A percentile compares a stretch with the other conserved stretches of the same genome.
phyloP scores from a whole-genome alignment of 2,329 filamentous ascomycete species.

The Colletotrichum godetiae region DNA sequence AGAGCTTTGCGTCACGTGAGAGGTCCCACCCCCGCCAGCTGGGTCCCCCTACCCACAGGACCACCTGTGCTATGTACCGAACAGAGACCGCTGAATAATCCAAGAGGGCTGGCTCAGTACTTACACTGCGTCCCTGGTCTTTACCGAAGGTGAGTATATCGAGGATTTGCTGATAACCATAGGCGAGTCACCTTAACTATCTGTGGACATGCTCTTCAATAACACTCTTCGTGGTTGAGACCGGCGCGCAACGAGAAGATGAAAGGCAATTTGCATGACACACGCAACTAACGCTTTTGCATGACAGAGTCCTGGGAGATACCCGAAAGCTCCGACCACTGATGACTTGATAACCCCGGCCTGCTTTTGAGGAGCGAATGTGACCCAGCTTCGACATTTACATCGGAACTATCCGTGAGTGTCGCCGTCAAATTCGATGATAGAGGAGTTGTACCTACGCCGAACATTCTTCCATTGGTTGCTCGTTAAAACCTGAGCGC shows the following conservation, averaged over 20 bases:
- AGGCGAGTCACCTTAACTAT: background rate
- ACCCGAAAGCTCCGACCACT: background rate
- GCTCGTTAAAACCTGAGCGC: too few relatives aligned
- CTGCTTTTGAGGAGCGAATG: background rate
- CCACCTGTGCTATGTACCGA: too few relatives aligned
- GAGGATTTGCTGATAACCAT: background rate
- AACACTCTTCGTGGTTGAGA: too few relatives aligned
- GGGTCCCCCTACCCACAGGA: too few relatives aligned
- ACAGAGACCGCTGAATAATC: background rate
- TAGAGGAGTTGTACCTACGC: background rate
- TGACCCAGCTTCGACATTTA: background rate
- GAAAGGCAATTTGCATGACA: slow-evolving; percentile 1
- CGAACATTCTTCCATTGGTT: background rate
- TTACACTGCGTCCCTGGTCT: background rate
- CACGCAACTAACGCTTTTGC: background rate
- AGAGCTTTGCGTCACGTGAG: slow-evolving; percentile 1
- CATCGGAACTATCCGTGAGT: too few relatives aligned
- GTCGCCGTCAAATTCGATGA: background rate
- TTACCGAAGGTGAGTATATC: background rate
- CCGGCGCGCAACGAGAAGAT: background rate
- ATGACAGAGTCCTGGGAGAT: background rate
- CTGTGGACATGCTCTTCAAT: background rate
- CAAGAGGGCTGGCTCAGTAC: too few relatives aligned
- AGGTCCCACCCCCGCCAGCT: background rate
- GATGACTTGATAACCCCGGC: slow-evolving; percentile 4